Percentiles rank a stretch among this genome's conserved stretches.
Evolutionary conservation across 2,329 filamentous ascomycete genomes (phyloP).

Genomic region (Podosphaera xanthii): DNA sequence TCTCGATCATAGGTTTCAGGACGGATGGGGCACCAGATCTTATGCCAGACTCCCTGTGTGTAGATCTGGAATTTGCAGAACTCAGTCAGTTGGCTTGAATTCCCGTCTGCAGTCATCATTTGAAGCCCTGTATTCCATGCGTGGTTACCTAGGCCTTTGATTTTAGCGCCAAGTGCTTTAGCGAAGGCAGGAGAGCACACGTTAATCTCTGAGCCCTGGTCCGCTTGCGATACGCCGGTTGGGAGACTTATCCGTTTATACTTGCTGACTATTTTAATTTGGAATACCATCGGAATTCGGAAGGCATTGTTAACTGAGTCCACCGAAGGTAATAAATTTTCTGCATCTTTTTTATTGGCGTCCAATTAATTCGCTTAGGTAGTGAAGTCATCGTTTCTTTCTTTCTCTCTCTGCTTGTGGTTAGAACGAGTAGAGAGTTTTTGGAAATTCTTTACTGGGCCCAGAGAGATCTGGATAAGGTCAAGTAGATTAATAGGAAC

Average conservation of each 20-base stretch:
- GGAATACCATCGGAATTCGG: neutral
- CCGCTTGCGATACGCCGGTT: neutral
- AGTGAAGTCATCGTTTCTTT: neutral
- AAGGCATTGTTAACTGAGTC: neutral
- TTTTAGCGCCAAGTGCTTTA: neutral
- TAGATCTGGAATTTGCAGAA: neutral
- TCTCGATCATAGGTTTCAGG: neutral
- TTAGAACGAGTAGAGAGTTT: neutral
- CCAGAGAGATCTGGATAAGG: neutral
- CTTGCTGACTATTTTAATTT: neutral
- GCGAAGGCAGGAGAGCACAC: neutral
- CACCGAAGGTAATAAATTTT: too few species aligned
- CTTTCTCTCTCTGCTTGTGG: neutral
- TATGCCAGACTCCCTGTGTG: neutral
- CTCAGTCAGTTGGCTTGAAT: neutral
- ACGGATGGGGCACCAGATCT: neutral
- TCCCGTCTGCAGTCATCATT: neutral
- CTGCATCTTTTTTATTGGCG: neutral
- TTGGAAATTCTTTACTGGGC: neutral
- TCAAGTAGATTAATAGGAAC: slow-evolving; percentile 1
- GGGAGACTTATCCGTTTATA: neutral
- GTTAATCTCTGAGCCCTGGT: neutral
- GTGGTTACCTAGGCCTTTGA: neutral
- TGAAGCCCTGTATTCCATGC: neutral
- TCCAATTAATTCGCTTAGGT: neutral